phyloP scores from a whole-genome alignment of 768 basidiomycete species.

The Mrakia gelida region DNA sequence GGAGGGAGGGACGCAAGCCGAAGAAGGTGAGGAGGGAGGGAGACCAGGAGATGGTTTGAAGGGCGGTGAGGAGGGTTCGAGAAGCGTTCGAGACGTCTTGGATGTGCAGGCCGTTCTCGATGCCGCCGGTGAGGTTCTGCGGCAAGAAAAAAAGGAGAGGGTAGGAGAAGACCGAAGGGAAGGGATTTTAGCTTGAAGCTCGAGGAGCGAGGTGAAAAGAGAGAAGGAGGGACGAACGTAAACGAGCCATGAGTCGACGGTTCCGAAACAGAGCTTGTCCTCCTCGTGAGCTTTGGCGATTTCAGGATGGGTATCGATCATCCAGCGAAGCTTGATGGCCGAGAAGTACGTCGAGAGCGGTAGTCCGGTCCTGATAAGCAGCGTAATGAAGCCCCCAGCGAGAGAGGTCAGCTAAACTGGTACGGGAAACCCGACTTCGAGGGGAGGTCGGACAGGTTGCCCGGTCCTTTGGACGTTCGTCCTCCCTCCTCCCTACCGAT shows the following conservation, averaged over 20 bases:
- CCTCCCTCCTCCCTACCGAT: constrained; percentile 38
- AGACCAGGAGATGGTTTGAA: constrained; percentile 77
- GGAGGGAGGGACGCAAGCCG: constrained; percentile 64
- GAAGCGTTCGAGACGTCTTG: constrained; percentile 95
- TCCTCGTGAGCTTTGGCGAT: constrained; percentile 72
- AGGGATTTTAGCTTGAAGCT: neutral
- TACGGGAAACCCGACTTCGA: neutral
- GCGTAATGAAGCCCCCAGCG: neutral
- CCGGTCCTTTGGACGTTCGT: constrained; percentile 41
- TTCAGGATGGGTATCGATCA: constrained; percentile 78
- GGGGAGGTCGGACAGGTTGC: constrained; percentile 32
- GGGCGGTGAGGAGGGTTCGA: constrained; percentile 85
- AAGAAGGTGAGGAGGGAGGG: constrained; percentile 80
- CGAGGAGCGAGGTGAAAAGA: neutral
- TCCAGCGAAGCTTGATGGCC: constrained; percentile 92
- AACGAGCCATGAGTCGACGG: constrained; percentile 93
- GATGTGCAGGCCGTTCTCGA: constrained; percentile 62
- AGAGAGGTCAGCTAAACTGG: constrained; percentile 22
- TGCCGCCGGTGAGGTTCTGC: constrained; percentile 80
- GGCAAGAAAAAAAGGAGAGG: neutral
- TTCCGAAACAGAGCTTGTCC: constrained; percentile 83
- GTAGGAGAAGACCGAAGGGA: neutral
- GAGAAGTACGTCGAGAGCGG: constrained; percentile 98
- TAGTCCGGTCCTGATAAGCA: constrained; percentile 68
- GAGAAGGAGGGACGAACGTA: constrained; percentile 55